Conservation (phyloP, 148 eudicot genomes). For the Gaultheria prostrata region DNA sequence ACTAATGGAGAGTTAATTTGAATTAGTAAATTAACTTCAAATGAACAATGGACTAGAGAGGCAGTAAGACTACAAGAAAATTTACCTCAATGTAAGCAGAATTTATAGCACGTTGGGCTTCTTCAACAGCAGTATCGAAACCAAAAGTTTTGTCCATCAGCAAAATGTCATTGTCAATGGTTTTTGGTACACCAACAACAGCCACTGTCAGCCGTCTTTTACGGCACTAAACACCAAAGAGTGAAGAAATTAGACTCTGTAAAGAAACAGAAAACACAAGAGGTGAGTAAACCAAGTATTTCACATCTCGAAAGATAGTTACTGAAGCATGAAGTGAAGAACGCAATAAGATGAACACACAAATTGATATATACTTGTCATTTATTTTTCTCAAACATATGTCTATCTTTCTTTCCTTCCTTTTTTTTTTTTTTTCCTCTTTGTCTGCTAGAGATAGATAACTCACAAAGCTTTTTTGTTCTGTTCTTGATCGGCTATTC, state of each 20-base stretch:
- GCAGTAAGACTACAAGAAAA: background rate
- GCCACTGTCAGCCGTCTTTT: conserved; percentile 79
- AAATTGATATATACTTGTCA: background rate
- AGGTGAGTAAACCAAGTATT: background rate
- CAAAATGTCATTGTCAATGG: conserved; percentile 95
- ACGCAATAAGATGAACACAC: background rate
- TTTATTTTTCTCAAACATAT: background rate
- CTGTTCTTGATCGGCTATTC: background rate
- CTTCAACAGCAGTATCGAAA: conserved; percentile 98
- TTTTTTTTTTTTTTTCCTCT: background rate
- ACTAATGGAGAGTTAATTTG: background rate
- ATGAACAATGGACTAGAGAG: conserved; percentile 5
- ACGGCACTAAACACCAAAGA: conserved; percentile 53
- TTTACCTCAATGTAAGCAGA: conserved; percentile 94
- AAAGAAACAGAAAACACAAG: conserved; percentile 9
- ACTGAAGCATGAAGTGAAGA: background rate
- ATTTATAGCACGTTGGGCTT: conserved; percentile 96
- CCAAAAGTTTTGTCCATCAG: conserved; percentile 99
- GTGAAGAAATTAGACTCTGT: conserved; percentile 11
- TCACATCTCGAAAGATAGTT: background rate
- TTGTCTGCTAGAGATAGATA: background rate
- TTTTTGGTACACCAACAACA: conserved; percentile 97
- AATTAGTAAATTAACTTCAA: background rate
- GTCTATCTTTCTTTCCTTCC: background rate
- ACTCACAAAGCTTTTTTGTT: background rate